Percentiles rank a stretch among this genome's conserved stretches.
Evolutionary conservation across 257 asterid species (phyloP).

Genomic region (Scutellaria baicalensis): DNA sequence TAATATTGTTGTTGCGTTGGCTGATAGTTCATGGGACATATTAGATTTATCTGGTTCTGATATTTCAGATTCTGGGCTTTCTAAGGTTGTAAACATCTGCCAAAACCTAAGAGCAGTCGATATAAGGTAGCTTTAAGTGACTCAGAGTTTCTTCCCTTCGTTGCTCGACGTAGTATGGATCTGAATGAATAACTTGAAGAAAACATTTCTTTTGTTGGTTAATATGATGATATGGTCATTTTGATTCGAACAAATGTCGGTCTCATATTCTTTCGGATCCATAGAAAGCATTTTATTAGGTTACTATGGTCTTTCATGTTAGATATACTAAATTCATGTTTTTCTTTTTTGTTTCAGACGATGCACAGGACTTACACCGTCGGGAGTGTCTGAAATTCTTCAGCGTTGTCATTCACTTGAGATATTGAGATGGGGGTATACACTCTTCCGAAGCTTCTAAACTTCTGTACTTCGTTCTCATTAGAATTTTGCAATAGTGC

Average conservation of each 20-base stretch:
- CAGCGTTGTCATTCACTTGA: slow-evolving; percentile 60
- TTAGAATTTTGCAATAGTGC: slow-evolving; percentile 1
- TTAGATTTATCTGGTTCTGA: slow-evolving; percentile 78
- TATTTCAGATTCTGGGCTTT: slow-evolving; percentile 71
- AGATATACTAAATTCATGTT: neutral
- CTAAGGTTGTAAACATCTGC: slow-evolving; percentile 45
- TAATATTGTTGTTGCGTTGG: slow-evolving; percentile 54
- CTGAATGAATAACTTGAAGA: neutral
- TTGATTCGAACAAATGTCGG: neutral
- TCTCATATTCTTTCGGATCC: neutral
- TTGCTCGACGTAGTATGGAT: neutral
- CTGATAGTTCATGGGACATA: slow-evolving; percentile 73
- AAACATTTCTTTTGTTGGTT: neutral
- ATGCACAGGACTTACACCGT: slow-evolving; percentile 61
- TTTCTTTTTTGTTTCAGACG: slow-evolving; percentile 36
- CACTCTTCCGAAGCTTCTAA: slow-evolving; percentile 7
- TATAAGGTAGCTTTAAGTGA: slow-evolving; percentile 47
- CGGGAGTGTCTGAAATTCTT: slow-evolving; percentile 70
- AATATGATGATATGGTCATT: neutral
- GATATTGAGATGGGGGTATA: slow-evolving; percentile 97
- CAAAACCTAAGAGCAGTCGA: slow-evolving; percentile 59
- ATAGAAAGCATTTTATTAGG: neutral
- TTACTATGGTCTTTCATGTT: neutral
- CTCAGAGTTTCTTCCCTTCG: neutral
- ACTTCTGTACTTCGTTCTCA: neutral